A percentile compares a stretch with the other conserved stretches of the same genome.
Conservation (phyloP, 1,284 basidiomycete genomes). For the Crucibulum parvulum region DNA sequence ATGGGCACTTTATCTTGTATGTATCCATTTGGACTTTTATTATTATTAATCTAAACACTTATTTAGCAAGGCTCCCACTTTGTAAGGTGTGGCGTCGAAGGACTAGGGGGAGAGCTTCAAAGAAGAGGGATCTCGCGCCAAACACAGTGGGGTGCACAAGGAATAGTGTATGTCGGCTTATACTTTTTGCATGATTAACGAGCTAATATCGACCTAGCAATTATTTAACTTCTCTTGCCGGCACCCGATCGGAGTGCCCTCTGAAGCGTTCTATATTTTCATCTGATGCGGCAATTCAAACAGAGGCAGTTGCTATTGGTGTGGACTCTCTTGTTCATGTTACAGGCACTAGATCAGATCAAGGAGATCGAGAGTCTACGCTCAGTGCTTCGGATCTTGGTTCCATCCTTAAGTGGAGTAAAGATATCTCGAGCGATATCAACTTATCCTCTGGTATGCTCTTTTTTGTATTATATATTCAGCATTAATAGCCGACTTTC, state of each 20-base stretch:
- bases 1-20: slow-evolving; percentile 68
- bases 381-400: slow-evolving; percentile 64
- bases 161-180: slow-evolving; percentile 61
- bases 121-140: slow-evolving; percentile 68
- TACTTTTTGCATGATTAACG: not conserved
- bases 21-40: slow-evolving; percentile 11
- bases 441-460: slow-evolving; percentile 62
- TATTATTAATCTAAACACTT: not conserved
- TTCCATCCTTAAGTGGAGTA: slow-evolving; percentile 73
- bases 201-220: slow-evolving; percentile 40
- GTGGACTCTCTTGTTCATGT: slow-evolving; percentile 32
- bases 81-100: slow-evolving; percentile 68
- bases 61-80: slow-evolving; percentile 74
- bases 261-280: slow-evolving; percentile 63
- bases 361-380: slow-evolving; percentile 59
- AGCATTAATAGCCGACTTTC: slow-evolving; percentile 10
- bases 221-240: slow-evolving; percentile 53
- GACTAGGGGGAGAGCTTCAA: slow-evolving; percentile 69
- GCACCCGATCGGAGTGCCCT: slow-evolving; percentile 50
- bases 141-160: slow-evolving; percentile 73
- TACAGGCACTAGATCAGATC: slow-evolving; percentile 43
- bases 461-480: not conserved
- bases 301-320: slow-evolving; percentile 54
- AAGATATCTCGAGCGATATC: slow-evolving; percentile 76
- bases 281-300: slow-evolving; percentile 67